Percentiles rank a stretch among this genome's conserved stretches.
Evolutionary conservation across 2,329 filamentous ascomycete genomes (phyloP).

Genomic region (Scedosporium minutisporum): DNA sequence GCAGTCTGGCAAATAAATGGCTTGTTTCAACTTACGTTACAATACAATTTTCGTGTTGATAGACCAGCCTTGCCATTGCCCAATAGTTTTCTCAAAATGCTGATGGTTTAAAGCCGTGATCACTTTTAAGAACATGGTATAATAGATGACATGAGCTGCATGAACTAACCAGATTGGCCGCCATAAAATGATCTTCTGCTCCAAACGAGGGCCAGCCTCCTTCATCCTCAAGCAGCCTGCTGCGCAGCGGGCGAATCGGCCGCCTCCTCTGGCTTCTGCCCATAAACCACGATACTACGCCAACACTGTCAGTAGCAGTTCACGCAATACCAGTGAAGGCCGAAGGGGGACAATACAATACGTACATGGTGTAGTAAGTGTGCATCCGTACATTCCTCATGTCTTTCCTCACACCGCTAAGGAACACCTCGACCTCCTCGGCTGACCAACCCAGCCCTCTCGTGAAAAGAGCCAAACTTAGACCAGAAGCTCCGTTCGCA

Average conservation of each 20-base stretch:
- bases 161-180: no score
- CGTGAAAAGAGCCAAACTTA: constrained; percentile 22
- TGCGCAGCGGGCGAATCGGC: neutral
- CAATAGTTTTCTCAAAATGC: no score
- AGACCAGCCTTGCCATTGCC: no score
- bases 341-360: neutral
- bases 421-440: constrained; percentile 19
- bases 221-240: no score
- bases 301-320: neutral
- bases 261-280: neutral
- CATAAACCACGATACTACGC: neutral
- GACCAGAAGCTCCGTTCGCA: constrained; percentile 17
- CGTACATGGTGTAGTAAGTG: constrained; percentile 22
- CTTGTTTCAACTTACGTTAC: no score
- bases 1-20: no score
- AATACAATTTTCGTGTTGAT: no score
- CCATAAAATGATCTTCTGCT: no score
- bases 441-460: constrained; percentile 19
- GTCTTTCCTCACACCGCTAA: constrained; percentile 18
- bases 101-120: no score
- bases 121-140: no score
- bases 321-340: neutral
- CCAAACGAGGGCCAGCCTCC: no score
- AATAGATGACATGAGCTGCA: no score
- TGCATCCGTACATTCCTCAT: constrained; percentile 19